These are phyloP conservation scores for Yamadazyma membranifaciens DNA, from an alignment of 1,139 yeast species.

Conservation along the genomic window DNA sequence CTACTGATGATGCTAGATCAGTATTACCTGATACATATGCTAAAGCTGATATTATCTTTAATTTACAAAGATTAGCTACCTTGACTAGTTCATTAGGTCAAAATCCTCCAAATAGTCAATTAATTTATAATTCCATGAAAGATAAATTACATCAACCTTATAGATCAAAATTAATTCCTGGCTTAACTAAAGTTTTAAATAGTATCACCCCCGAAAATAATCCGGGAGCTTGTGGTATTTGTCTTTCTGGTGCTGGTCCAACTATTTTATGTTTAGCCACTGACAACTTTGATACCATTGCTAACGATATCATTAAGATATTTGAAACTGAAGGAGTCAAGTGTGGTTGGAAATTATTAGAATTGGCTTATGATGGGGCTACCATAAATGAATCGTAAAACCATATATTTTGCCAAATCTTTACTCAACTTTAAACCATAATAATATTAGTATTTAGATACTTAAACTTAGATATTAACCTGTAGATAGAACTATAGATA, in stretches of 20 bases:
- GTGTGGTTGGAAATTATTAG: constrained; percentile 81
- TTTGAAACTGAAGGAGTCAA: constrained; percentile 65
- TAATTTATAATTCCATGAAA: constrained; percentile 94
- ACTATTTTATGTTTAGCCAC: constrained; percentile 94
- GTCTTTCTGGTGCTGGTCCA: constrained; percentile 97
- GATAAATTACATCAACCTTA: constrained; percentile 96
- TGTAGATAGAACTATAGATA: no score
- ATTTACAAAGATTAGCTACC: constrained; percentile 55
- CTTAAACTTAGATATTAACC: no score
- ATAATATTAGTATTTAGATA: no score
- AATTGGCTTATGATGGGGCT: constrained; percentile 89
- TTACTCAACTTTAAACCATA: no score
- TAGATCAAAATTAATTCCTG: constrained; percentile 87
- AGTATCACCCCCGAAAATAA: constrained; percentile 79
- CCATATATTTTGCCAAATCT: not conserved
- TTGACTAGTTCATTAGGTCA: constrained; percentile 75
- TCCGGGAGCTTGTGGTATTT: constrained; percentile 87
- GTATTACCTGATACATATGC: constrained; percentile 81
- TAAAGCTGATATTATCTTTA: constrained; percentile 84
- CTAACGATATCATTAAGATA: constrained; percentile 66
- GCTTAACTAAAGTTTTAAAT: constrained; percentile 76
- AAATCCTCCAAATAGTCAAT: constrained; percentile 74
- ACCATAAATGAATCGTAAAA: constrained; percentile 20
- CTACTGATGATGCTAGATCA: constrained; percentile 87
- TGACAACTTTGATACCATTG: constrained; percentile 80